phyloP scores from a whole-genome alignment of 257 asterid species.

The Mentha longifolia region DNA sequence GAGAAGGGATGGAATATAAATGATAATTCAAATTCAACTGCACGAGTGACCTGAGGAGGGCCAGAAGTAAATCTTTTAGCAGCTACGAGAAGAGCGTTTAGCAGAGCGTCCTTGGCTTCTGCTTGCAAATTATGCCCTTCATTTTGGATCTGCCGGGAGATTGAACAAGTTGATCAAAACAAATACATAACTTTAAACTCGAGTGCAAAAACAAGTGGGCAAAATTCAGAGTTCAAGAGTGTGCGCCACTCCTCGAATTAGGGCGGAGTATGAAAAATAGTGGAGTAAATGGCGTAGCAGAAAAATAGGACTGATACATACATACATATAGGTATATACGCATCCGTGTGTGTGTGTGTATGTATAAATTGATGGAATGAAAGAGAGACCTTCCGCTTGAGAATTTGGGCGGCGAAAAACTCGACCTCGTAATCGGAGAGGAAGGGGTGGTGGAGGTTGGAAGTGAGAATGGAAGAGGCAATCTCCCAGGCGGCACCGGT shows the following conservation, averaged over 20 bases:
- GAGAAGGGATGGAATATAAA: not conserved
- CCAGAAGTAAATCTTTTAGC: conserved; percentile 82
- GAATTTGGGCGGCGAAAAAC: conserved; percentile 94
- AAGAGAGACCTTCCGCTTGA: conserved; percentile 72
- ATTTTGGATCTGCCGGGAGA: conserved; percentile 63
- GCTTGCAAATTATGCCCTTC: conserved; percentile 66
- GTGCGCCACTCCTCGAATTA: not conserved
- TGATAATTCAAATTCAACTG: conserved; percentile 22
- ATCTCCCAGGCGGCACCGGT: conserved; percentile 84
- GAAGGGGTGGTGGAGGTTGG: conserved; percentile 51
- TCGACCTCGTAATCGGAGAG: conserved; percentile 63
- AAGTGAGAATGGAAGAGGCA: conserved; percentile 82
- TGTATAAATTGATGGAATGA: too few relatives aligned
- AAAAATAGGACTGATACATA: not conserved
- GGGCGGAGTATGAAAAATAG: conserved; percentile 19
- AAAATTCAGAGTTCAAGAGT: not conserved
- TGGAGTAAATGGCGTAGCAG: not conserved
- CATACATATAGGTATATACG: too few relatives aligned
- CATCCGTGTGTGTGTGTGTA: too few relatives aligned
- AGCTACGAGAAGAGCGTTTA: conserved; percentile 78
- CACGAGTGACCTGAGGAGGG: conserved; percentile 74
- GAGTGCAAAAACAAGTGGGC: not conserved
- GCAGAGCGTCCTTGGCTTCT: conserved; percentile 77
- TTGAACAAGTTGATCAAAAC: conserved; percentile 8
- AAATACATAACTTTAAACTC: not conserved